Conservation (phyloP, 768 basidiomycete species). For the Lactarius hengduanensis region DNA sequence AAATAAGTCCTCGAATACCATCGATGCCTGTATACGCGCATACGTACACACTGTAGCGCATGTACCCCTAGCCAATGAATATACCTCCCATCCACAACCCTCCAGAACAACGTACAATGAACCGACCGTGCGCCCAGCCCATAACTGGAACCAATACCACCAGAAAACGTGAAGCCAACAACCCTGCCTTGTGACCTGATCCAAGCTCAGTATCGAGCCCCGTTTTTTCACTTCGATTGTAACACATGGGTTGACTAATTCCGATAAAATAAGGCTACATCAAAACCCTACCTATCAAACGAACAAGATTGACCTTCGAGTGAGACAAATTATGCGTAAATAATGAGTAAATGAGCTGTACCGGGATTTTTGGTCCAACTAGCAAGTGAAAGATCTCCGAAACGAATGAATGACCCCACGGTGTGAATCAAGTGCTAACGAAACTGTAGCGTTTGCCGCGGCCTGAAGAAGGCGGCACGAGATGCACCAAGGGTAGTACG, state of each 20-base stretch:
- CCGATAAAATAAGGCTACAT: too few species aligned
- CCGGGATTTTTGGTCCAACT: too few species aligned
- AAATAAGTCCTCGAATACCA: not conserved
- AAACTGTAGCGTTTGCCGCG: not conserved
- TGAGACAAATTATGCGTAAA: too few species aligned
- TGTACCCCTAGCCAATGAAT: not conserved
- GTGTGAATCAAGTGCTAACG: not conserved
- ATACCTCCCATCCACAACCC: not conserved
- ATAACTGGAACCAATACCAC: too few species aligned
- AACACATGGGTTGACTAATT: too few species aligned
- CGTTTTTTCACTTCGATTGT: too few species aligned
- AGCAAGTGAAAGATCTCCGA: not conserved
- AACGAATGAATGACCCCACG: not conserved
- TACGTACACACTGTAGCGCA: not conserved
- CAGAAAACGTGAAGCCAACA: too few species aligned
- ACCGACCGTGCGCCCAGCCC: not conserved
- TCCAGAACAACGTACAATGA: not conserved
- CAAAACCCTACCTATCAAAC: too few species aligned
- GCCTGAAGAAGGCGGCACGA: slow-evolving; percentile 4
- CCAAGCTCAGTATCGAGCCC: too few species aligned
- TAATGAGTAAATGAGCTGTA: too few species aligned
- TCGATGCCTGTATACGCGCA: not conserved
- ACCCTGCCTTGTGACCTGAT: too few species aligned
- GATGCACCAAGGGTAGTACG: slow-evolving; percentile 5
- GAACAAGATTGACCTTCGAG: too few species aligned